These are phyloP conservation scores for Leishmania gerbilli DNA, from an alignment of 208 protist genomes.

Conservation along the genomic window DNA sequence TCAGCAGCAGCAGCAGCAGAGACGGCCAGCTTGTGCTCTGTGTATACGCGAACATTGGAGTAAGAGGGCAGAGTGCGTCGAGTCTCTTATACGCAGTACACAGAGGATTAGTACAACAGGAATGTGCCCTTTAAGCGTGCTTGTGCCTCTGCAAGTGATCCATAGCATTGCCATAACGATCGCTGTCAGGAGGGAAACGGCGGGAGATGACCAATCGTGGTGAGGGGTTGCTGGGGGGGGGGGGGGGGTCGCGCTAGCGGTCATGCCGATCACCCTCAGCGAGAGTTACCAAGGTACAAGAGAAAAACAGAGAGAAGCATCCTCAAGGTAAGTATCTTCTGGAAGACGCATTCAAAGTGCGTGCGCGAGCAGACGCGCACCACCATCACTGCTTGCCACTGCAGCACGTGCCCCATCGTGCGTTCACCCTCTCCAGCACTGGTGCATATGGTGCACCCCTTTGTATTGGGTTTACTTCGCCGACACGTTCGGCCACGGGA, in stretches of 20 bases:
- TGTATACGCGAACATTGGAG: neutral
- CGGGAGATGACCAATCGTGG: neutral
- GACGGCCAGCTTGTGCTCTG: neutral
- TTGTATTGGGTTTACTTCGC: constrained; percentile 3
- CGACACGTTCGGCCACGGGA: constrained; percentile 56
- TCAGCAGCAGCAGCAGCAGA: neutral
- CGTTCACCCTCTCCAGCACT: neutral
- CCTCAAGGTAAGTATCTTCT: neutral
- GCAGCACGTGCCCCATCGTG: neutral
- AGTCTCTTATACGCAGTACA: neutral
- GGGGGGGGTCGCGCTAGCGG: neutral
- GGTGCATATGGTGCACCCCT: neutral
- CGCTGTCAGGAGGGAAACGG: neutral
- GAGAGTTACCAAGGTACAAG: neutral
- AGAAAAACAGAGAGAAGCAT: too few relatives aligned
- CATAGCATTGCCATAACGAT: neutral
- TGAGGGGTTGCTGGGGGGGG: neutral
- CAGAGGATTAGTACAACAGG: neutral
- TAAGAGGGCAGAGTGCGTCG: neutral
- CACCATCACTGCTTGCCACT: neutral
- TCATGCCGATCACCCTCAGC: neutral
- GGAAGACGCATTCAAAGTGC: neutral
- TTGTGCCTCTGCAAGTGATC: neutral
- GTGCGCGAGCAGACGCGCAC: neutral
- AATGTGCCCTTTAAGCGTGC: neutral